Base-by-base conservation (phyloP, 345 rosid species). In the Kandelia obovata region DNA sequence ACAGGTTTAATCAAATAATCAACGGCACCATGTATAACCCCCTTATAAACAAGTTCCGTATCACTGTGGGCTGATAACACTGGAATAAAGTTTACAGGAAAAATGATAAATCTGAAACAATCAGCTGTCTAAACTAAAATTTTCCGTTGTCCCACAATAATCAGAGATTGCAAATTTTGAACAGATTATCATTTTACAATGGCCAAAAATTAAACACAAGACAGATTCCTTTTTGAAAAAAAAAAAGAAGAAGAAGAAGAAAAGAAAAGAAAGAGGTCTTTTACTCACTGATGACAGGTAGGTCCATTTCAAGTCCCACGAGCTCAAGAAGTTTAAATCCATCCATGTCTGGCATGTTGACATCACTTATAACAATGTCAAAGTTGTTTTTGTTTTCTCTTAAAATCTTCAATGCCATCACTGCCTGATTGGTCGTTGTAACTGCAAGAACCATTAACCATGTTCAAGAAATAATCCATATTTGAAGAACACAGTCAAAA, bases 1-100 rank as follows among this genome's bases (percentile, higher is more conserved):
- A 90, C 92, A 26, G 98, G 99, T 72, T 95, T 95, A 53, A 88
- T 71, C 69, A 95, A 68, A 73, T 95, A 95, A 73, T 95, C 98
- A 37, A 86, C 86, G 2, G 99, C 99, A 20, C 99, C 99, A 65
- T 90, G 96, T 8, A 82, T 77, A 39, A 95, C 78, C 59, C 99
- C 99, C 79, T 94, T 89, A 87, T 86, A 87, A 5, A 91, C 96
- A 51, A 89, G 89, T 70, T 88, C 83, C 53, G 81, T 77, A 70
- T 94, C 97, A 37, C 98, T 82, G 51, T 88, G 84, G 4, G 91
- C 86, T 7, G 98, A 94, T 79, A 95, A 76, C 98, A 92, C 99
- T 92, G 81, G 21, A 73, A 67, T 68, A 72, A 68, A 69, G 58
- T 68, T 60, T 28, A 49, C 6, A 37, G 9, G 16, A 47, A 66